Evolutionary conservation across 2,329 filamentous ascomycete genomes (phyloP), one percentile per base, ranked within the genome.

Genomic region (Penicillium sp.): DNA sequence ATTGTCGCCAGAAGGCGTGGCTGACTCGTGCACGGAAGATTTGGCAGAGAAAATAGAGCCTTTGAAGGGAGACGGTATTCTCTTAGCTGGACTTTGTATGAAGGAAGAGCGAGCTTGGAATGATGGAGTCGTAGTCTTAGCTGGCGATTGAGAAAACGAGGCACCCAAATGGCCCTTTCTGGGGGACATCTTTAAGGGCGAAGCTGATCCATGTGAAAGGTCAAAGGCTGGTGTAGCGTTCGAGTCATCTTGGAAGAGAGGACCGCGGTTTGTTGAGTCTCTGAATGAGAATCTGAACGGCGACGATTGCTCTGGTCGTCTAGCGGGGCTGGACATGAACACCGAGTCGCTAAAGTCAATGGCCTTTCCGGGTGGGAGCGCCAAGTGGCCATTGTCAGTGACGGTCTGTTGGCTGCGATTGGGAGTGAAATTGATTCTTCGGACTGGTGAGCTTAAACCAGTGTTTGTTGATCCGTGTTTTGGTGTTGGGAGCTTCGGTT

Each of bases 21-120:
- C 19, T 16, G 39, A 35, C 22, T 64, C 51, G 14, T n/a, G 43
- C 13, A 58, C 27, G 2, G 64, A 54, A 13, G 57, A 50, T 45
- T 60, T 67, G 13, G 54, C 54, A 1, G 60, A 59, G 11, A 64
- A 58, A 2, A 69, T 51, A 14, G 67, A 69, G 31, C 60, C 65
- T 49, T 77, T 79, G 52, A 74, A 73, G 0, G 77, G 74, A 5
- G 76, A 75, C 9, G 67, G 64, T 24, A 76, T 69, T 48, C 75
- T 74, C 57, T 77, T 77, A 2, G 78, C 77, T 8, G 79, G 78
- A 48, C 75, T 79, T 59, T 76, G 72, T 16, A 80, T 67, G 7
- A 79, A 60, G 11, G 74, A 76, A 11, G 64, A 53, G 52, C 71
- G 62, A 24, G 65, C 64, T 47, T 74, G 76, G 11, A 75, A 68